phyloP scores from a whole-genome alignment of 768 basidiomycete species.

The Russula olivacea region DNA sequence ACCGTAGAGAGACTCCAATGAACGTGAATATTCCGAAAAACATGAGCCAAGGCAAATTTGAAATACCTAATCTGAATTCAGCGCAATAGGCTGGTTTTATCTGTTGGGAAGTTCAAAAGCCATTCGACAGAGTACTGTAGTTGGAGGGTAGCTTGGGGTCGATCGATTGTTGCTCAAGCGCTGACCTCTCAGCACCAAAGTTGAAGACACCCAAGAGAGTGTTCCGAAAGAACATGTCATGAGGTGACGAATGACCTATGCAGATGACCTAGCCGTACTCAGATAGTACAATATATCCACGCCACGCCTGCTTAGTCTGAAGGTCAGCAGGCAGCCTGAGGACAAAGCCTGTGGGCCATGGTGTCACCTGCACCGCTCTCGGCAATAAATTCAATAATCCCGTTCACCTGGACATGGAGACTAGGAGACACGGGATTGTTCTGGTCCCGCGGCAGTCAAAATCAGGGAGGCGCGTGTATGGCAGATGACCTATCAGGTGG shows the following conservation, averaged over 20 bases:
- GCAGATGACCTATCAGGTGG: constrained; percentile 22
- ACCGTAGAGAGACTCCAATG: not conserved
- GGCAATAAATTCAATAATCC: not conserved
- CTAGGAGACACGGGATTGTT: not conserved
- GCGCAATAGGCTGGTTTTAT: not conserved
- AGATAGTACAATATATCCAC: constrained; percentile 4
- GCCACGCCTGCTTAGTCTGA: not conserved
- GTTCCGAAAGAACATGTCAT: not conserved
- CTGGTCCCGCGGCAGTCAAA: constrained; percentile 4
- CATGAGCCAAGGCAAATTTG: not conserved
- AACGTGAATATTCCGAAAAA: not conserved
- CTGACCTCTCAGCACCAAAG: not conserved
- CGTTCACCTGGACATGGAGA: not conserved
- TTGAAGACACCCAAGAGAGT: not conserved
- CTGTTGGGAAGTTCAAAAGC: not conserved
- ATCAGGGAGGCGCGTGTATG: constrained; percentile 6
- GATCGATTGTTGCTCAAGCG: no score
- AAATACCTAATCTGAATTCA: not conserved
- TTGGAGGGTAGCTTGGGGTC: not conserved
- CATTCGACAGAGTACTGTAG: not conserved
- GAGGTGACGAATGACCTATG: constrained; percentile 1
- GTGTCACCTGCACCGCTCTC: not conserved
- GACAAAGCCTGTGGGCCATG: not conserved
- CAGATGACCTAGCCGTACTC: constrained; percentile 14
- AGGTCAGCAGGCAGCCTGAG: not conserved